Base-by-base conservation (phyloP, 352 stramenopile genomes). In the Blastocystis sp. region DNA sequence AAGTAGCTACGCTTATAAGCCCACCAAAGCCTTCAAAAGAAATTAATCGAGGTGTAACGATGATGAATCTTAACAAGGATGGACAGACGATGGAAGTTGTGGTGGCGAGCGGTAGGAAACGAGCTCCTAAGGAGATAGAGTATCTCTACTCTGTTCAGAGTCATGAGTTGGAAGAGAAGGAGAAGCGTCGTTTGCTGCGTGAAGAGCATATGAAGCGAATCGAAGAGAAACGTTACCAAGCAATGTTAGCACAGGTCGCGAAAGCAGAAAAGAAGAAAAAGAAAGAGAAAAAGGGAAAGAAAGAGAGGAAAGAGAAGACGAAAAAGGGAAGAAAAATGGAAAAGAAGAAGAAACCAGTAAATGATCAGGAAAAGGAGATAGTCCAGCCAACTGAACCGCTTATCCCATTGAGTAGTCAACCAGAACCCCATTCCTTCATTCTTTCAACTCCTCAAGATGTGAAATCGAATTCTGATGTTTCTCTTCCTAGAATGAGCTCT, bases 341-440 rank as follows among this genome's bases (percentile, higher is more conserved):
- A 78, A 22, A 87, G 77, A 75, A 87, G 54, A 78, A 78, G 77
- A 70, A 87, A 11, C 22, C 62, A 17, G 30, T 35, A 64, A 24
- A 5, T 13, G 15, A 24, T 51, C 35, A 30, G 62, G 30, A 73
- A 73, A 73, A 13, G 6, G 30, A 30, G 44, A 64, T 35, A 11
- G 6, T 64, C 5, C 11, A 5, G 7, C 57, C 57, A 17, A 15
- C 13, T 35, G n/a, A 35, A 15, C 57, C 57, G 9, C 40, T 48
- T 9, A 48, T 48, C 9, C 40, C 40, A 9, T 9, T 48, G 9
- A 48, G 9, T 48, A 9, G 9, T 48, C 40, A 48, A 48, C 40
- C 40, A 48, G 40, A 48, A 48, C 40, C 40, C 9, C 24, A 35
- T 66, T 37, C 30, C 2, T 35, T 37, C 57, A 35, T 66, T 30